Evolutionary conservation across 2,329 filamentous ascomycete genomes (phyloP), one percentile per base, ranked within the genome.

Genomic region (Bertia moriformis): DNA sequence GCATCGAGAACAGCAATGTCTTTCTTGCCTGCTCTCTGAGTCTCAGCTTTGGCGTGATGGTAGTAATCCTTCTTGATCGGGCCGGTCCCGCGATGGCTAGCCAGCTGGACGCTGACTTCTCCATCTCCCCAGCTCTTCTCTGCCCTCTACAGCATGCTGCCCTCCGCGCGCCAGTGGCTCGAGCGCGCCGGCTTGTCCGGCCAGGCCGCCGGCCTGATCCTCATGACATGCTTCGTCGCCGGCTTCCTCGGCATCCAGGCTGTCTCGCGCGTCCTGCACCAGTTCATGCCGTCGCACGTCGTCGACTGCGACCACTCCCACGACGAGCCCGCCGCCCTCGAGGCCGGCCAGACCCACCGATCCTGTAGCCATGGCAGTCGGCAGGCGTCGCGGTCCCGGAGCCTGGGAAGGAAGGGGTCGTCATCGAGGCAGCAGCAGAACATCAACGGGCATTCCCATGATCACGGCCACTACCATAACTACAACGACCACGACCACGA

Each of bases 31-130:
- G 78, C 17, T 95, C 89, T 0, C 62, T 96, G 43, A 94, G 88
- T 58, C 62, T 98, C 46, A 95, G 87, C 55, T 94, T 94, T 48
- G 89, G 91, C 33, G 88, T 96, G 36, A 93, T 98, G 87, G 88
- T 94, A 58, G 46, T 73, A 54, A 18, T 40, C 20, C 5, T 13
- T 36, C 19, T 20, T 19, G 4, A 37, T 2, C 13, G 36, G 22
- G 14, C 22, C 38, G 35, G 33, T 14, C 44, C n/a, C 24, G 37
- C 40, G 38, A 19, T 42, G 39, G 40, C 24, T 18, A 18, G 17
- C 19, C 12, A 19, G 12, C 14, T 17, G n/a, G 13, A n/a, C 14
- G 33, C 18, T 32, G 39, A 38, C 39, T n/a, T 7, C 45, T 29
- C 47, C 29, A 19, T 14, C 33, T 13, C 15, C 29, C 3, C 49